phyloP scores from a whole-genome alignment of 306 rosid genomes.

The Geum urbanum region DNA sequence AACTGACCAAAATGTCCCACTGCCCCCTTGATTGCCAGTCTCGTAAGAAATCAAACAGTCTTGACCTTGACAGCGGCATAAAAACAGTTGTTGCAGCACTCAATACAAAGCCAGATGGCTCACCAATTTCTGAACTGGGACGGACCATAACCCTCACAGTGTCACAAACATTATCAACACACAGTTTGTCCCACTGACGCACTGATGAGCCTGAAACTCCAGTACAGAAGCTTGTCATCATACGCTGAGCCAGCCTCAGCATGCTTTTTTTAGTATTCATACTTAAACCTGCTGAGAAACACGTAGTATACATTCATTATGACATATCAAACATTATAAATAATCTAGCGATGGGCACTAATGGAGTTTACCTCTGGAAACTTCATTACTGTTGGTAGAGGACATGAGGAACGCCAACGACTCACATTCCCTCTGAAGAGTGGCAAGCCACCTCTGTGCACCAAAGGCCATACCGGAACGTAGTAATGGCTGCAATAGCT shows the following conservation, averaged over 20 bases:
- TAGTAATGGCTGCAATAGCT: slow-evolving; percentile 47
- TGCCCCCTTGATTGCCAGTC: slow-evolving; percentile 48
- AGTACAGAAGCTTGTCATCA: slow-evolving; percentile 62
- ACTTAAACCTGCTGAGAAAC: slow-evolving; percentile 36
- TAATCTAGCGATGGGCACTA: neutral
- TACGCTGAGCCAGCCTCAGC: slow-evolving; percentile 66
- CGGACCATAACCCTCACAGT: slow-evolving; percentile 60
- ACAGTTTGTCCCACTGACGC: slow-evolving; percentile 55
- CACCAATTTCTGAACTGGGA: slow-evolving; percentile 42
- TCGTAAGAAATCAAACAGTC: slow-evolving; percentile 56
- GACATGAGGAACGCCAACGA: slow-evolving; percentile 49
- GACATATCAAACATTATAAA: slow-evolving; percentile 9
- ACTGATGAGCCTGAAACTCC: slow-evolving; percentile 59
- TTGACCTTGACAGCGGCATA: slow-evolving; percentile 54
- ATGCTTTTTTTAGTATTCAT: slow-evolving; percentile 46
- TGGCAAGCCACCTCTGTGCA: slow-evolving; percentile 79
- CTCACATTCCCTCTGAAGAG: slow-evolving; percentile 76
- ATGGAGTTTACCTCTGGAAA: slow-evolving; percentile 43
- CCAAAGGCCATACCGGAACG: slow-evolving; percentile 72
- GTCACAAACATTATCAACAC: slow-evolving; percentile 37
- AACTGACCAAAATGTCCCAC: slow-evolving; percentile 65
- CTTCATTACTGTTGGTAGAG: slow-evolving; percentile 42
- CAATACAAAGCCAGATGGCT: slow-evolving; percentile 56
- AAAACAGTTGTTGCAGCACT: slow-evolving; percentile 82
- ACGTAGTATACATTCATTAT: neutral